Evolutionary conservation across 257 asterid genomes (phyloP), one percentile per base, ranked within the genome.

Genomic region (Ligustrum vulgare): DNA sequence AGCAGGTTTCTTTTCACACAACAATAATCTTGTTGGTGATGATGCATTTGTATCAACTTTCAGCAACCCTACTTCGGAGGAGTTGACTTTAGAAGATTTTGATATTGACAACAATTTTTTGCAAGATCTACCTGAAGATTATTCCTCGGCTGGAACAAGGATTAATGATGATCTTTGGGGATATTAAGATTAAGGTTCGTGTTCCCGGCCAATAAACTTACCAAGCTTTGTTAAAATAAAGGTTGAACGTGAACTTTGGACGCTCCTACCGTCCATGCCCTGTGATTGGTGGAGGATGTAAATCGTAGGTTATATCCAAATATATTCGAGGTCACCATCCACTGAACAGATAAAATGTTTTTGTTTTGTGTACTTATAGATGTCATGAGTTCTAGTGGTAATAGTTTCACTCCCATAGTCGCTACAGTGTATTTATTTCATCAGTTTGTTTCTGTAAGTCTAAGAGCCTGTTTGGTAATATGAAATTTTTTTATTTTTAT

Each of bases 1-100:
- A 39, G 18, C 63, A 0, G 79, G 71, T 63, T 64, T 72, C 12
- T 37, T 69, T 15, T 73, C 86, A 5, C 35, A 67, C 15, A 36
- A 49, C 33, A 47, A 18, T 13, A 49, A 62, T 35, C 6, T 3
- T 69, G 20, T 16, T 22, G 67, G 4, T 47, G 34, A 3, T 41
- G 47, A 32, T 67, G 45, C 75, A 23, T 23, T 60, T 60, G 34
- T 60, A 25, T 60, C 67, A 7, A 25, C 35, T 8, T 60, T 60
- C 15, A 60, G 67, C 13, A 60, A 20, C 35, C 33, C 34, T 15
- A 20, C 33, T 9, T 60, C 16, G 7, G 67, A 60, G 9, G 67
- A 60, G 67, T 60, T 60, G 67, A 23, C 67, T 60, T 22, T 60
- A 60, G 67, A 60, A 7, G 67, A 23, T 9, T 25, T 60, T 25